Evolutionary conservation across 1,139 yeast species (phyloP).

Genomic region (Geotrichum aggregatum): DNA sequence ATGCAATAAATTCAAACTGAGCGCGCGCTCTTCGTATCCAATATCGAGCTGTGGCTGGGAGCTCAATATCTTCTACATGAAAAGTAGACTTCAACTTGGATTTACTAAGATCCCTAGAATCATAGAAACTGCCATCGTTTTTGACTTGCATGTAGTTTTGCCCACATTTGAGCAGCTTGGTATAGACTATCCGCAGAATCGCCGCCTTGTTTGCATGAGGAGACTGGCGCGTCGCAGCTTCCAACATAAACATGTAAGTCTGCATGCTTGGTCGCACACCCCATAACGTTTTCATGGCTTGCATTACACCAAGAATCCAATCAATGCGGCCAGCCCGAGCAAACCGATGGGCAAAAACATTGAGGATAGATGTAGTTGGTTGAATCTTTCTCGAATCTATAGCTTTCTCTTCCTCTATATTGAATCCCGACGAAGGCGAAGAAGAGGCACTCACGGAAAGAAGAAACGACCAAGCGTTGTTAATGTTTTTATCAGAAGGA

Average conservation of each 20-base stretch:
- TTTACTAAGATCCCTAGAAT: no score
- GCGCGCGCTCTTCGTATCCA: conserved; percentile 19
- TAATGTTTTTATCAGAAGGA: conserved; percentile 19
- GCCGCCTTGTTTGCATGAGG: conserved; percentile 24
- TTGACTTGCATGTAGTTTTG: not conserved
- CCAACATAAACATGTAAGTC: conserved; percentile 26
- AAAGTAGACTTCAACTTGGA: no score
- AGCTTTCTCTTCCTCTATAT: conserved; percentile 24
- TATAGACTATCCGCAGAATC: conserved; percentile 23
- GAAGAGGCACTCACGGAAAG: conserved; percentile 13
- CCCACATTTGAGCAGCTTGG: conserved; percentile 13
- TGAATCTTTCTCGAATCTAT: conserved; percentile 20
- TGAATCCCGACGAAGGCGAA: no score
- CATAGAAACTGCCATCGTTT: not conserved
- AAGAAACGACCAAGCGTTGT: conserved; percentile 17
- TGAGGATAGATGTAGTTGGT: conserved; percentile 27
- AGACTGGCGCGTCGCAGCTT: conserved; percentile 25
- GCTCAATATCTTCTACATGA: not conserved
- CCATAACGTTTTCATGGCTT: conserved; percentile 25
- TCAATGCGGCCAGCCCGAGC: conserved; percentile 28
- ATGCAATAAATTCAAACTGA: conserved; percentile 15
- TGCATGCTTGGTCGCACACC: conserved; percentile 22
- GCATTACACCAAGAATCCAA: conserved; percentile 29
- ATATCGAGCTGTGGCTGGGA: conserved; percentile 11
- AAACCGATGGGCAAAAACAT: conserved; percentile 26